Base-by-base conservation (phyloP, 495 filamentous ascomycete species). In the Hypoxylon lienhwacheense region DNA sequence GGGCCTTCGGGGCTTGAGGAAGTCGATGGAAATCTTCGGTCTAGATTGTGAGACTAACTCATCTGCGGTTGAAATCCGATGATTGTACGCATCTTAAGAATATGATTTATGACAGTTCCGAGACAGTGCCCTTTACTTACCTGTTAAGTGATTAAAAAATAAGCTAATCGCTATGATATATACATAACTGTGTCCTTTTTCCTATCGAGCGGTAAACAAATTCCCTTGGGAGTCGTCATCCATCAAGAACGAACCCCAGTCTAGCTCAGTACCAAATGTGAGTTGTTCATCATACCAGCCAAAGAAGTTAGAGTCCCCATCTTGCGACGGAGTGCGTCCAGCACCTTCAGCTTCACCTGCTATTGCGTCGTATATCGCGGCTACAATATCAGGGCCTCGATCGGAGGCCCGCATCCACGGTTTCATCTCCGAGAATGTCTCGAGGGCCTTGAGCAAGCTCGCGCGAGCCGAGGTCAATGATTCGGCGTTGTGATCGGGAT, bases 231-330 rank as follows among this genome's bases (percentile, higher is more conserved):
- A 19, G 49, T 64, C 55, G 16, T 64, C 61, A 17, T 59, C 61
- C 26, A 37, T 48, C 3, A 64, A 28, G 29, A 64, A 64, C 0
- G 61, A 60, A 21, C 55, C 52, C 61, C 61, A 64, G 21, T 64
- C 61, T 12, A 64, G 16, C 20, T 56, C 59, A 5, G 59, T 40
- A 4, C 51, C 45, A 46, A 60, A 53, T 19, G 56, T 54, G 10
- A 62, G 53, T 17, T 64, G 61, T 22, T 64, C 61, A 33, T 64
- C 61, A 40, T 61, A 64, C 61, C 61, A 64, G 11, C 56, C 56
- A n/a, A 61, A 61, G 52, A 64, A 61, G 26, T 53, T 60, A 2
- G 57, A 61, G 7, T 59, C 61, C 21, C 51, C 56, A 28, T 59
- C 61, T 22, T 62, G 59, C 1, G 56, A 61, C 3, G 56, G 56